These are phyloP conservation scores for Trifolium subterraneum DNA, from an alignment of 306 rosid species.

Conservation along the genomic window DNA sequence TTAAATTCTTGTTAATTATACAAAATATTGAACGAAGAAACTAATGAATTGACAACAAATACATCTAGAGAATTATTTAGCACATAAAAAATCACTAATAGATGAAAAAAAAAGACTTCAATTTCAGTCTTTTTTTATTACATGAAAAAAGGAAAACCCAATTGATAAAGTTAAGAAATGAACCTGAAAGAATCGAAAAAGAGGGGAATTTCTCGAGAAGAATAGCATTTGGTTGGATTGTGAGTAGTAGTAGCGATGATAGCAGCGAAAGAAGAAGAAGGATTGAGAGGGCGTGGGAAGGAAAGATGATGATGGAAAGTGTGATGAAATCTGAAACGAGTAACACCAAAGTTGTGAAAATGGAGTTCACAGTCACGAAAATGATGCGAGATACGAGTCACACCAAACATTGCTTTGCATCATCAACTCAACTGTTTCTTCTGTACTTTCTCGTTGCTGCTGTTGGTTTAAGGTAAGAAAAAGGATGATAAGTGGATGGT, in stretches of 20 bases:
- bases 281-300: slow-evolving; percentile 43
- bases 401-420: slow-evolving; percentile 43
- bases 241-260: background rate
- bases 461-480: background rate
- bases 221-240: slow-evolving; percentile 27
- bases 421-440: slow-evolving; percentile 14
- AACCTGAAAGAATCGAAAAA: slow-evolving; percentile 67
- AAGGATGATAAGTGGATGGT: background rate
- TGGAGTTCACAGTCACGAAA: slow-evolving; percentile 61
- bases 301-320: slow-evolving; percentile 41
- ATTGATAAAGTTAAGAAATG: slow-evolving; percentile 12
- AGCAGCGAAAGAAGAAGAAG: slow-evolving; percentile 32
- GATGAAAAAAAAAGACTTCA: too few species aligned
- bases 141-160: background rate
- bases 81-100: background rate
- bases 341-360: slow-evolving; percentile 29
- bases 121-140: background rate
- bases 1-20: too few species aligned
- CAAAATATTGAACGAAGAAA: too few species aligned
- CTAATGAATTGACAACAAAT: too few species aligned
- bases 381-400: slow-evolving; percentile 60
- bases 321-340: slow-evolving; percentile 46
- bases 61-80: background rate
- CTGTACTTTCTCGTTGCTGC: background rate
- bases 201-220: slow-evolving; percentile 54